These are phyloP conservation scores for Trichoderma endophyticum DNA, from an alignment of 2,329 filamentous ascomycete genomes.

Conservation along the genomic window DNA sequence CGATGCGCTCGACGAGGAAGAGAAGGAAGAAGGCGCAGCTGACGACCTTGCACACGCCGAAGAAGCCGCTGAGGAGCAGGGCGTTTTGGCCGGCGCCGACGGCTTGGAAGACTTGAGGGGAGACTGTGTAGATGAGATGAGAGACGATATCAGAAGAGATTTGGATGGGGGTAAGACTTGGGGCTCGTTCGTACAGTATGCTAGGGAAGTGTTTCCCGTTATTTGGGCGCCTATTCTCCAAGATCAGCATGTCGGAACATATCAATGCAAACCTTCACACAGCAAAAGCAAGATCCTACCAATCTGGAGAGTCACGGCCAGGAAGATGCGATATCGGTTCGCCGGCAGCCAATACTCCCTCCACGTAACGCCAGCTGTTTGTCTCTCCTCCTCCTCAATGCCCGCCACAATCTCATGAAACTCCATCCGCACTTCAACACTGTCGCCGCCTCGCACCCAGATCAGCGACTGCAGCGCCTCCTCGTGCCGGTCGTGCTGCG, in stretches of 20 bases:
- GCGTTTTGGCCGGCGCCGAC: slow-evolving; percentile 46
- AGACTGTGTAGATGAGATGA: slow-evolving; percentile 29
- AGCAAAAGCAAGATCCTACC: slow-evolving; percentile 25
- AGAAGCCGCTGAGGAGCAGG: slow-evolving; percentile 51
- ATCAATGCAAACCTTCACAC: neutral
- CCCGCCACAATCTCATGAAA: slow-evolving; percentile 43
- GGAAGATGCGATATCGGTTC: slow-evolving; percentile 47
- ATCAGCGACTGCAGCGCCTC: slow-evolving; percentile 46
- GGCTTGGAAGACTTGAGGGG: slow-evolving; percentile 49
- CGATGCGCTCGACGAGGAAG: slow-evolving; percentile 48
- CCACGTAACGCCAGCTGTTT: slow-evolving; percentile 44
- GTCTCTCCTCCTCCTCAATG: slow-evolving; percentile 44
- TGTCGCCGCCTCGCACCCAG: slow-evolving; percentile 49
- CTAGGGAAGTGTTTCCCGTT: slow-evolving; percentile 49
- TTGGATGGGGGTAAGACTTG: too few relatives aligned
- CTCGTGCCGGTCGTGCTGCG: slow-evolving; percentile 43
- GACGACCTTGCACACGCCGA: slow-evolving; percentile 50
- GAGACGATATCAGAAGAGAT: neutral
- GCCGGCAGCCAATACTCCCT: slow-evolving; percentile 44
- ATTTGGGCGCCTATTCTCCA: slow-evolving; percentile 37
- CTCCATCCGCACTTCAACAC: slow-evolving; percentile 20
- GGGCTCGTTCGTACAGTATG: slow-evolving; percentile 39
- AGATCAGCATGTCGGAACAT: neutral
- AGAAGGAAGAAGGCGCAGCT: slow-evolving; percentile 46
- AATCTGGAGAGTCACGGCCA: slow-evolving; percentile 49